Percentiles rank a stretch among this genome's conserved stretches.
Conservation (phyloP, 164 flowering plant genomes). For the Chimonanthus salicifolius region DNA sequence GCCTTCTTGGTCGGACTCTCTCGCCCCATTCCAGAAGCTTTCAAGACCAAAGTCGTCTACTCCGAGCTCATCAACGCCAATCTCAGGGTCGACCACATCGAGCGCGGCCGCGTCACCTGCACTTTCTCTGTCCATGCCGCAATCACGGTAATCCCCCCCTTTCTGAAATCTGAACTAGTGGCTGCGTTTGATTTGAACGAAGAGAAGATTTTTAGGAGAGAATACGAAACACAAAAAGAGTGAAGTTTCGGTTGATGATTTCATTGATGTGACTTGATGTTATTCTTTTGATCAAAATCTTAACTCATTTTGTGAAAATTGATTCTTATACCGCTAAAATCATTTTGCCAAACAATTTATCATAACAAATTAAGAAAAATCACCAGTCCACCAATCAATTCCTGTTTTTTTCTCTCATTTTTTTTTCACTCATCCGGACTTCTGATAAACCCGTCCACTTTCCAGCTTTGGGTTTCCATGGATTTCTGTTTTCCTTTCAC, state of each 20-base stretch:
- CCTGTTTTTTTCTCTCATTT: too few relatives aligned
- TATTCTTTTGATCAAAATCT: too few relatives aligned
- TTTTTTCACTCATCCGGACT: neutral
- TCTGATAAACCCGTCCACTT: neutral
- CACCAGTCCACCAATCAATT: neutral
- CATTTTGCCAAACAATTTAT: too few relatives aligned
- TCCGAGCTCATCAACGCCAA: slow-evolving; percentile 20
- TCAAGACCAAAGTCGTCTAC: neutral
- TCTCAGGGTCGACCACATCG: slow-evolving; percentile 27
- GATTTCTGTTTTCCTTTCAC: neutral
- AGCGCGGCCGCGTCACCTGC: slow-evolving; percentile 34
- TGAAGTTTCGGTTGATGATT: too few relatives aligned
- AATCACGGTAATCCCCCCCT: slow-evolving; percentile 12
- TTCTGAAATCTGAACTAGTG: neutral
- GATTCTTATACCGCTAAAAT: too few relatives aligned
- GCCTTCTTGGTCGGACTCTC: slow-evolving; percentile 10
- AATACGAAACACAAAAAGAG: too few relatives aligned
- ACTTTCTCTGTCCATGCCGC: slow-evolving; percentile 27
- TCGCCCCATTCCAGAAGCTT: slow-evolving; percentile 9
- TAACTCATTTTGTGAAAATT: too few relatives aligned
- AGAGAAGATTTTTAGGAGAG: too few relatives aligned
- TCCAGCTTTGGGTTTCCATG: neutral
- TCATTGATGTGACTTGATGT: too few relatives aligned
- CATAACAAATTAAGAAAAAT: too few relatives aligned
- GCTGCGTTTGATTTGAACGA: too few relatives aligned